These are phyloP conservation scores for Pseudomonodictys pantanalensis DNA, from an alignment of 495 filamentous ascomycete species.

Conservation along the genomic window DNA sequence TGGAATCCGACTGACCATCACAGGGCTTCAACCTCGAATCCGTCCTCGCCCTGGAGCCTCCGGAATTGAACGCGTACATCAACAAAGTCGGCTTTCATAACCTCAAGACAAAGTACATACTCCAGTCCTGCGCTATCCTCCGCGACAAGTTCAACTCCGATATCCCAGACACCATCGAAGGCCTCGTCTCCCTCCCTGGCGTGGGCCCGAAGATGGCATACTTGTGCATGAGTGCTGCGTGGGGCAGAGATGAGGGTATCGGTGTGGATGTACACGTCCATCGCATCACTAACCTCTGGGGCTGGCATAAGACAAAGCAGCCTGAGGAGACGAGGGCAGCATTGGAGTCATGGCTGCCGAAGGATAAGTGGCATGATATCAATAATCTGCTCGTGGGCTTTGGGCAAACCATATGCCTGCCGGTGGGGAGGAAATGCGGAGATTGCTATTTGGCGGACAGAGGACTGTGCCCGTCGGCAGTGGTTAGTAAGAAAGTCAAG, in stretches of 20 bases:
- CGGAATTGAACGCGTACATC: slow-evolving; percentile 74
- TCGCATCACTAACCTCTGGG: slow-evolving; percentile 94
- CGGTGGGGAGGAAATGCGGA: slow-evolving; percentile 74
- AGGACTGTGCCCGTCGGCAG: slow-evolving; percentile 73
- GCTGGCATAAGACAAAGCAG: slow-evolving; percentile 79
- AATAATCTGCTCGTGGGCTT: slow-evolving; percentile 89
- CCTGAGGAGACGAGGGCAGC: slow-evolving; percentile 81
- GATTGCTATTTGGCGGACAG: slow-evolving; percentile 73
- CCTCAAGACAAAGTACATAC: slow-evolving; percentile 90
- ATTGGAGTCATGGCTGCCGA: slow-evolving; percentile 80
- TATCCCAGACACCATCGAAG: slow-evolving; percentile 79
- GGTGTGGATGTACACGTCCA: slow-evolving; percentile 71
- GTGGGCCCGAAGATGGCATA: slow-evolving; percentile 98
- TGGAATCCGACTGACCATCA: slow-evolving; percentile 23
- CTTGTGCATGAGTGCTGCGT: slow-evolving; percentile 74
- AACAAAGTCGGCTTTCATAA: slow-evolving; percentile 89
- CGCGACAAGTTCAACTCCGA: slow-evolving; percentile 66
- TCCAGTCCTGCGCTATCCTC: slow-evolving; percentile 69
- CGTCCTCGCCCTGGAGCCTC: slow-evolving; percentile 69
- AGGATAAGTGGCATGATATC: slow-evolving; percentile 89
- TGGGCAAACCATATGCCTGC: slow-evolving; percentile 83
- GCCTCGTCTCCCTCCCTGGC: slow-evolving; percentile 76
- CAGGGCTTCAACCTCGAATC: slow-evolving; percentile 69
- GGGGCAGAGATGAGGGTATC: slow-evolving; percentile 61
- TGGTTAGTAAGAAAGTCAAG: slow-evolving; percentile 45